Percentiles rank a stretch among this genome's conserved stretches.
phyloP scores from a whole-genome alignment of 2,329 filamentous ascomycete species.

The Nemania abortiva region DNA sequence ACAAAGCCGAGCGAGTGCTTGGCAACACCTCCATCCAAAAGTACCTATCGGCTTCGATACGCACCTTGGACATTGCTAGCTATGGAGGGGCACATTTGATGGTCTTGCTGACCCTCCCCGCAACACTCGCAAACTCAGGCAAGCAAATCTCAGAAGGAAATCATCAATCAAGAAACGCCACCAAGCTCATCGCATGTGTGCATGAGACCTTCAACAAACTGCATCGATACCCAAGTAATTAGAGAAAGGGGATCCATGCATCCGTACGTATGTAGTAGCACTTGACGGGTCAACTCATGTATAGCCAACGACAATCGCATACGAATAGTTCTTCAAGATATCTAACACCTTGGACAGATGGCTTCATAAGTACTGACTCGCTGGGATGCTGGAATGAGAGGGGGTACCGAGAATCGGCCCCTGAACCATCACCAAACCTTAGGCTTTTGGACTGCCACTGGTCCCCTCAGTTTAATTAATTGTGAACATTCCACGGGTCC shows the following conservation, averaged over 20 bases:
- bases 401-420: neutral
- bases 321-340: neutral
- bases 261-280: neutral
- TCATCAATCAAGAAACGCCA: neutral
- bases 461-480: neutral
- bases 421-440: neutral
- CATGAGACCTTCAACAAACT: conserved; percentile 4
- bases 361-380: neutral
- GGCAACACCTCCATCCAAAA: neutral
- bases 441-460: neutral
- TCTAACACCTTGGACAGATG: neutral
- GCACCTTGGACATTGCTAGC: neutral
- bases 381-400: neutral
- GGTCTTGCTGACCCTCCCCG: neutral
- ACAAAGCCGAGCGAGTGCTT: neutral
- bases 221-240: conserved; percentile 26
- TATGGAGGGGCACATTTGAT: neutral
- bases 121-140: neutral
- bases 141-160: neutral
- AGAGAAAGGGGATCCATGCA: neutral
- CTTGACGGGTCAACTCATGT: neutral
- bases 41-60: too few relatives aligned
- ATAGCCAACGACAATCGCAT: neutral
- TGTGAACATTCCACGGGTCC: neutral
- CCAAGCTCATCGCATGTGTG: neutral